Conservation (phyloP, 2,329 filamentous ascomycete genomes). For the Phialophora verrucosa region DNA sequence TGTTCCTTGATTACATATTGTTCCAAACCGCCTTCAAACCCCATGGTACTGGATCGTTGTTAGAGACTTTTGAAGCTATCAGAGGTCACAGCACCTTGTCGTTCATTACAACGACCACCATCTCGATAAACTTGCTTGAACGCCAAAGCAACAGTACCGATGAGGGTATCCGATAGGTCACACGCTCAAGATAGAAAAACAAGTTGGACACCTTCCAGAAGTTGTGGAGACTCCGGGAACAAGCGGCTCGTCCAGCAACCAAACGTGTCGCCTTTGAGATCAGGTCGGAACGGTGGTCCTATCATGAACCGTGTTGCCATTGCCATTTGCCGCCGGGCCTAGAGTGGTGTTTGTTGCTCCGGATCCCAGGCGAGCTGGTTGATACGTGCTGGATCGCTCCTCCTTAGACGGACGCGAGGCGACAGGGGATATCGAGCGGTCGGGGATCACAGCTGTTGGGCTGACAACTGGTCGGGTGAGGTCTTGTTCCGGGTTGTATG, state of each 20-base stretch:
- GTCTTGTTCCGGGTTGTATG: constrained; percentile 37
- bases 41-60: not conserved
- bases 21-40: not conserved
- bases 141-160: constrained; percentile 4
- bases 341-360: constrained; percentile 13
- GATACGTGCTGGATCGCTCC: constrained; percentile 20
- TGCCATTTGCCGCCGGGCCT: constrained; percentile 10
- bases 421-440: constrained; percentile 18
- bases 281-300: constrained; percentile 20
- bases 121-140: constrained; percentile 20
- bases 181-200: not conserved
- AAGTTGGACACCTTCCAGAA: constrained; percentile 4
- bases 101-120: not conserved
- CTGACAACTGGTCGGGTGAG: constrained; percentile 37
- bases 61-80: not conserved
- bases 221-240: not conserved
- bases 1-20: constrained; percentile 1
- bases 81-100: not conserved
- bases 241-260: not conserved
- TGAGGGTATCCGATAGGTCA: not conserved
- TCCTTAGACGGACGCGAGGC: constrained; percentile 28
- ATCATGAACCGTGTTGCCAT: constrained; percentile 24
- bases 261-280: not conserved
- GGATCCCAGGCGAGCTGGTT: constrained; percentile 18
- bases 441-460: constrained; percentile 35